Base-by-base conservation (phyloP, 257 asterid genomes). In the Craterostigma plantagineum region DNA sequence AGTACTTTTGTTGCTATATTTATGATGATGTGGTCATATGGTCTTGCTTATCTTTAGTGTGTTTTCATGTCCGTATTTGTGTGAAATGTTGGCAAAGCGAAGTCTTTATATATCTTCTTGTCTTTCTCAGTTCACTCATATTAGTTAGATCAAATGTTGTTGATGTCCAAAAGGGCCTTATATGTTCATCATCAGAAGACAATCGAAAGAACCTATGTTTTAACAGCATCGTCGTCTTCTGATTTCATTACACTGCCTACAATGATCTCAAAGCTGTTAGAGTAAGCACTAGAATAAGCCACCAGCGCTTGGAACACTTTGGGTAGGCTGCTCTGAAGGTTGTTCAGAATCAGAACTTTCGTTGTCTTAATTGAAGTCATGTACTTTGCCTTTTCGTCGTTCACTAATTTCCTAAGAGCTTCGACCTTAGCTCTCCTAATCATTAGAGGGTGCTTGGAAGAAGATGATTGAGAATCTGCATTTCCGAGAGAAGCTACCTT, bases 291-390 rank as follows among this genome's bases (percentile, higher is more conserved):
- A 1, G 92, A 73, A 43, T 60, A 76, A 42, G 44, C 65, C 34
- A 38, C 54, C 15, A 83, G 57, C 7, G 77, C 80, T 35, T 64
- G 69, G 58, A 83, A 83, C 4, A 73, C 68, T 41, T 64, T 76
- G 23, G 92, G 95, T 27, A 79, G 81, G 65, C 72, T 79, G 0
- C 80, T 70, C 43, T 71, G 68, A 10, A 83, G 65, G 61, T 65
- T 71, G 70, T 48, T 71, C 41, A 66, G 59, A 49, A 76, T 68
- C 91, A 71, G 64, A 53, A 59, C 60, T 53, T 68, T 61, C 14
- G 91, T 75, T 1, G 15, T 45, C 45, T 71, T 66, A 27, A 70
- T 61, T 7, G 72, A 66, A 47, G 39, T 66, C 9, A n/a, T n/a
- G 36, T 73, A 70, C 50, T 64, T 75, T 3, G 59, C 75, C 55